Evolutionary conservation across 208 protist genomes (phyloP).

Genomic region (Trypanosoma scelopori): DNA sequence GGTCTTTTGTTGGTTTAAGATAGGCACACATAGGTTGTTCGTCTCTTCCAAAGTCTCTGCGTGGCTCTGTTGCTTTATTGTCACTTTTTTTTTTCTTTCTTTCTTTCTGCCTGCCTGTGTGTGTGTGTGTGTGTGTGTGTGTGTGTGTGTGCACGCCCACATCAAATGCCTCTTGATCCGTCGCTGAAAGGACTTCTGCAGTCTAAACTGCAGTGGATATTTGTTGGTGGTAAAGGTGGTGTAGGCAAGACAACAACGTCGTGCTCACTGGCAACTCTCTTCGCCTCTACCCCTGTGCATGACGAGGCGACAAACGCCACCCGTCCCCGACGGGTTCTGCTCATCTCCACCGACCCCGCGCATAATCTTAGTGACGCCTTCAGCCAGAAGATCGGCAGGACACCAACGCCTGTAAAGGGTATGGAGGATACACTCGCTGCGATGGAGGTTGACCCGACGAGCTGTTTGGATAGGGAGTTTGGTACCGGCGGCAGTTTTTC

Average conservation of each 20-base stretch:
- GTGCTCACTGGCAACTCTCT: constrained; percentile 88
- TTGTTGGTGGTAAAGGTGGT: constrained; percentile 98
- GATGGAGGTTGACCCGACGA: constrained; percentile 93
- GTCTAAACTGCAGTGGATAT: constrained; percentile 70
- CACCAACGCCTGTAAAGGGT: constrained; percentile 89
- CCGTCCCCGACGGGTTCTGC: constrained; percentile 83
- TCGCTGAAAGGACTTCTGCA: constrained; percentile 45
- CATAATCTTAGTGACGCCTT: constrained; percentile 99
- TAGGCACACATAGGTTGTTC: background rate
- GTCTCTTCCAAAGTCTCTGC: constrained; percentile 9
- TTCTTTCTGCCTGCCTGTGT: too few relatives aligned
- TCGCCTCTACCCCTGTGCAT: constrained; percentile 79
- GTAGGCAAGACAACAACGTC: constrained; percentile 98
- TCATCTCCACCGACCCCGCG: constrained; percentile 99
- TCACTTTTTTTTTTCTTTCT: too few relatives aligned
- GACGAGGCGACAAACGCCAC: constrained; percentile 19
- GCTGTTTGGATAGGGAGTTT: constrained; percentile 36
- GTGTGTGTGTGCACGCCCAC: background rate
- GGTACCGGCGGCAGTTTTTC: constrained; percentile 15
- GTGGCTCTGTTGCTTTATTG: constrained; percentile 3
- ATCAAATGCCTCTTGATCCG: constrained; percentile 38
- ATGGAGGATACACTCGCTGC: constrained; percentile 86
- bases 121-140: too few relatives aligned
- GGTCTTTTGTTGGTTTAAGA: background rate
- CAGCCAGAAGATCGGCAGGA: constrained; percentile 91